Percentiles rank a stretch among this genome's conserved stretches.
These are phyloP conservation scores for Aspergillus sp. DNA, from an alignment of 2,329 filamentous ascomycete species.

Conservation along the genomic window DNA sequence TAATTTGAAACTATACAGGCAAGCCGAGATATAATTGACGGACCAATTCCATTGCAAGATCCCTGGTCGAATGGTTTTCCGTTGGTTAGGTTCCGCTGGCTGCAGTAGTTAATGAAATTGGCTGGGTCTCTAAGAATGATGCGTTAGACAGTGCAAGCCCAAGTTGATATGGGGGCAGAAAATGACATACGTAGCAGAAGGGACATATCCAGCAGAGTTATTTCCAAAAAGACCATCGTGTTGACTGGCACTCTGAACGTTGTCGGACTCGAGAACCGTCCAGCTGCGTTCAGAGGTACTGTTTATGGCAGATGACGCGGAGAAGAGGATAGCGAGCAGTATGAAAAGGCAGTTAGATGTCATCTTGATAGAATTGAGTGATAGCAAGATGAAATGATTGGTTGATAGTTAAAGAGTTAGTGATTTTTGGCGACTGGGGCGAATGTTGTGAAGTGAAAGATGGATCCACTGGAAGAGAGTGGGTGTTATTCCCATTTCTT, in stretches of 20 bases:
- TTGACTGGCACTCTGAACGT: conserved; percentile 7
- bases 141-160: no score
- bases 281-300: not conserved
- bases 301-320: not conserved
- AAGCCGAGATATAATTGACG: no score
- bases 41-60: conserved; percentile 8
- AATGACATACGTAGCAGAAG: conserved; percentile 3
- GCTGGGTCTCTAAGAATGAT: not conserved
- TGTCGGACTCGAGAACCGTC: conserved; percentile 5
- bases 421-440: no score
- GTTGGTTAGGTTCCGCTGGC: not conserved
- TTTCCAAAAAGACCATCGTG: conserved; percentile 3
- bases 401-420: no score
- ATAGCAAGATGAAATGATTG: no score
- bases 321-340: not conserved
- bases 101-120: conserved; percentile 11
- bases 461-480: no score
- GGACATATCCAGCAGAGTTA: conserved; percentile 1
- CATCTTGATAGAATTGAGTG: not conserved
- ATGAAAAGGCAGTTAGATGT: not conserved
- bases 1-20: no score
- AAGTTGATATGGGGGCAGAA: not conserved
- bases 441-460: no score
- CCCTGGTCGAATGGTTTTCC: not conserved
- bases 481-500: no score